phyloP scores from a whole-genome alignment of 176 grass and related monocot species.

The Oryza glumipatula region DNA sequence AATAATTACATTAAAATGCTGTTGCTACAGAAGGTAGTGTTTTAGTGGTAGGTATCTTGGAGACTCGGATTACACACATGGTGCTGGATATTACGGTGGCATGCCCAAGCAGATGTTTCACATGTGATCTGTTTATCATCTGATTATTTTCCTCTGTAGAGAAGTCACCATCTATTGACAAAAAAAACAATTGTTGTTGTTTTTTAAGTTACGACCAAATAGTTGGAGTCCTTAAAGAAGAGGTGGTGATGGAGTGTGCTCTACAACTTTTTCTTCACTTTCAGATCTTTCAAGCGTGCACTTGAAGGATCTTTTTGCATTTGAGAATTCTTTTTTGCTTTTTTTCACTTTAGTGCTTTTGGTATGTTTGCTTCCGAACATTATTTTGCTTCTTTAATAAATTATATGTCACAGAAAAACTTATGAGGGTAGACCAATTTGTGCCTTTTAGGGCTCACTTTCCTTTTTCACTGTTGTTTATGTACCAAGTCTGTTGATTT shows the following conservation, averaged over 20 bases:
- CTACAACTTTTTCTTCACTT: neutral
- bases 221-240: neutral
- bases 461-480: neutral
- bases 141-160: neutral
- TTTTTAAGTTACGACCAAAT: neutral
- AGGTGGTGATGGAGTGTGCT: neutral
- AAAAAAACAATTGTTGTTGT: neutral
- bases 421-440: neutral
- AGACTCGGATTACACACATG: neutral
- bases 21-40: constrained; percentile 8
- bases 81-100: neutral
- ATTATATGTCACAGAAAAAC: neutral
- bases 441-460: neutral
- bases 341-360: neutral
- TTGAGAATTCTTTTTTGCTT: neutral
- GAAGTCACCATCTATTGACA: neutral
- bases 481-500: neutral
- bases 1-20: constrained; percentile 23
- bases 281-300: neutral
- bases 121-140: constrained; percentile 2
- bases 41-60: neutral
- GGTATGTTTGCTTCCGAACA: neutral
- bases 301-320: neutral
- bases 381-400: constrained; percentile 14
- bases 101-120: neutral